Base-by-base conservation (phyloP, 306 rosid genomes). In the Benincasa hispida region DNA sequence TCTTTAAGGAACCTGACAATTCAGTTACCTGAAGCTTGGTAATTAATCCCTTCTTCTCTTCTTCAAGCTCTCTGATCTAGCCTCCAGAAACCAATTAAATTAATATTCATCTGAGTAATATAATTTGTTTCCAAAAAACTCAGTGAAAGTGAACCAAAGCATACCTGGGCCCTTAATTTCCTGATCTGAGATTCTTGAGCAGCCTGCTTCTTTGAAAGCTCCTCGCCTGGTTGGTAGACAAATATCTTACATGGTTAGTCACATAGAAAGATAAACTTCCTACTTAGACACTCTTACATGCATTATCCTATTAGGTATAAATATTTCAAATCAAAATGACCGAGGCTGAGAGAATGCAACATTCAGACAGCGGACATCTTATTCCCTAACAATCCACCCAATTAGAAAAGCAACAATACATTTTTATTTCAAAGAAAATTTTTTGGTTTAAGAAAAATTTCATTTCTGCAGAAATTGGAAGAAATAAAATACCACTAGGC, bases 31-130 rank as follows among this genome's bases (percentile, higher is more conserved):
- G 98, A 84, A 95, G 96, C 79, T 89, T 95, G 62, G 98, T 88
- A 62, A 62, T 76, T 82, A 95, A 80, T 81, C 93, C 98, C 85
- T 95, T 95, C 93, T 92, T 95, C 96, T 95, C 99, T 89, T 95
- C 99, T 85, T 95, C 98, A 79, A 92, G 86, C 90, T 95, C 99
- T 89, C 99, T 95, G 81, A 88, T 89, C 99, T 95, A 88, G 88
- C 89, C 87, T 89, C 84, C 93, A 88, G 81, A 63, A 85, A 85
- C 59, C 45, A 72, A 72, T 72, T 18, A 27, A 48, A 72, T 25
- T 72, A 72, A 10, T 72, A 72, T 50, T 28, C 60, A 30, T 48
- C 60, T 28, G 18, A 72, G 60, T 30, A 85, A 78, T 39, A 61
- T 35, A 75, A 6, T 56, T 34, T 34, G 37, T 37, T 75, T 8